phyloP scores from a whole-genome alignment of 1,139 yeast genomes.

The Magnusiomyces ingens region DNA sequence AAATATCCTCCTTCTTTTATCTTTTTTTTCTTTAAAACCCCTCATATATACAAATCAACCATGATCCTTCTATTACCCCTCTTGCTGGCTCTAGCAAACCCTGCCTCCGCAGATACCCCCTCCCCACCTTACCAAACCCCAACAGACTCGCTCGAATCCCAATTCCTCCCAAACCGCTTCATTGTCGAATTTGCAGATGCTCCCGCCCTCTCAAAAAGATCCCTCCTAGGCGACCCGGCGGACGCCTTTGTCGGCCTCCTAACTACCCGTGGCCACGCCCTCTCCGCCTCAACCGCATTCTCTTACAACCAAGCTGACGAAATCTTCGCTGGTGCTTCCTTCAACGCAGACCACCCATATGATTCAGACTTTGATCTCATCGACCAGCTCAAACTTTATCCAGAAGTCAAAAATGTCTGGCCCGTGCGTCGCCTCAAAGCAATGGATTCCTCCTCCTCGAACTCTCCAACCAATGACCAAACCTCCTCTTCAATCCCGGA shows the following conservation, averaged over 20 bases:
- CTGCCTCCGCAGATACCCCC: too few relatives aligned
- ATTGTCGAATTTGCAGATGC: slow-evolving; percentile 13
- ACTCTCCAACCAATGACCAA: background rate
- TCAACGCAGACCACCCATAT: background rate
- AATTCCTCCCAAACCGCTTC: slow-evolving; percentile 2
- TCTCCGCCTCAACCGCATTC: slow-evolving; percentile 3
- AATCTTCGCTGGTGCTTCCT: slow-evolving; percentile 7
- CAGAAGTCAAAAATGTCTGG: slow-evolving; percentile 13
- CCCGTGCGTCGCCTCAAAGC: background rate
- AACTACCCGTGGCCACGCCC: slow-evolving; percentile 3
- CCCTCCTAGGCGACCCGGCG: background rate
- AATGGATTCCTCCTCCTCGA: background rate
- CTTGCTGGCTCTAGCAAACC: too few relatives aligned
- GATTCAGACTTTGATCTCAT: slow-evolving; percentile 1
- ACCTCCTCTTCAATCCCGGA: background rate
- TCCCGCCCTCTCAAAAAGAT: slow-evolving; percentile 5
- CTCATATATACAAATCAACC: too few relatives aligned
- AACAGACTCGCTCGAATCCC: too few relatives aligned
- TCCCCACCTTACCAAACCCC: too few relatives aligned
- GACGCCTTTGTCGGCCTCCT: slow-evolving; percentile 8
- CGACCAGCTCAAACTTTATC: background rate
- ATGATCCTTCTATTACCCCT: too few relatives aligned
- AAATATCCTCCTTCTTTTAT: too few relatives aligned
- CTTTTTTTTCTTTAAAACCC: too few relatives aligned
- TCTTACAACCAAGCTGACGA: background rate